These are phyloP conservation scores for Leishmania amazonensis DNA, from an alignment of 208 protist species.

Conservation along the genomic window DNA sequence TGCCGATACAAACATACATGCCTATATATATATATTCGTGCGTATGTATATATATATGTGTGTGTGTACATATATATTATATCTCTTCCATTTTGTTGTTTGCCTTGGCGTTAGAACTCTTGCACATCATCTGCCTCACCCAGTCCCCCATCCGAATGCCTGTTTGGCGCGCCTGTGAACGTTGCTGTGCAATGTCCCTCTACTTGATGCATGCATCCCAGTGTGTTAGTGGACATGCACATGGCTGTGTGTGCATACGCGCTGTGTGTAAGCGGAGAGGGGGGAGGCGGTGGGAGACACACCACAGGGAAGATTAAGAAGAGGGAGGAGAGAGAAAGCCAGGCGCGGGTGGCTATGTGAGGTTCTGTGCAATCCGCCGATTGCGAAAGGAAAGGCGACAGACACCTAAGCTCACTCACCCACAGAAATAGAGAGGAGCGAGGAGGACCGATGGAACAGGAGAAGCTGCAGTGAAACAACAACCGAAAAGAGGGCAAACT, in stretches of 20 bases:
- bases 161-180: neutral
- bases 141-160: neutral
- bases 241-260: neutral
- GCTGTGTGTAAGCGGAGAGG: neutral
- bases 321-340: neutral
- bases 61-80: neutral
- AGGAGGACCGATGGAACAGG: neutral
- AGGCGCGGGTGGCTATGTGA: neutral
- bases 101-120: neutral
- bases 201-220: neutral
- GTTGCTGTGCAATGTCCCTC: neutral
- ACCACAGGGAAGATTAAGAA: constrained; percentile 8
- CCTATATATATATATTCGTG: neutral
- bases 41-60: neutral
- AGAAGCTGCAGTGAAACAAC: neutral
- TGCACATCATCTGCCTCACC: neutral
- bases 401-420: neutral
- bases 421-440: neutral
- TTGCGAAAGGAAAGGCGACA: neutral
- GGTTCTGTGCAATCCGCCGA: neutral
- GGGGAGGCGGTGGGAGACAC: neutral
- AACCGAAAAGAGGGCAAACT: neutral
- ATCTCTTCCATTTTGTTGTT: neutral
- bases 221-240: neutral
- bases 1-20: neutral